Percentiles rank a stretch among this genome's conserved stretches.
These are phyloP conservation scores for Mucor velutinosus DNA, from an alignment of 371 early-diverging fungal genomes.

Conservation along the genomic window DNA sequence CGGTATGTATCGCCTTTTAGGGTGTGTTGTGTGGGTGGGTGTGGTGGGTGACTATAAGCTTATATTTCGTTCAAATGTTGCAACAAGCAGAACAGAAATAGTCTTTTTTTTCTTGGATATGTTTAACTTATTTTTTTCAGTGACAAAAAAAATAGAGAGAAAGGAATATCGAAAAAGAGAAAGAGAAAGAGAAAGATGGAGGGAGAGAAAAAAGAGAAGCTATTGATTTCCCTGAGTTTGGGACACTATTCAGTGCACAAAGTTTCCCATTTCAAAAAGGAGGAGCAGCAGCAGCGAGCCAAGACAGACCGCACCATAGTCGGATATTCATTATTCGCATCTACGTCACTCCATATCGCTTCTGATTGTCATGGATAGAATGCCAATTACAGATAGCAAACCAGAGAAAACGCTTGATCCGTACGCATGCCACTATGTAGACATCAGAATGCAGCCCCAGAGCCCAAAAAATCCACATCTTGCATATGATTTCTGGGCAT, in stretches of 20 bases:
- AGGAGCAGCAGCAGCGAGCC: not conserved
- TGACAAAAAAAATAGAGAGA: not conserved
- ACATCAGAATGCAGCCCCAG: not conserved
- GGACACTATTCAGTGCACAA: not conserved
- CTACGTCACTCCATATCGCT: not conserved
- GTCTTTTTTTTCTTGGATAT: not conserved
- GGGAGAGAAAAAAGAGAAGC: not conserved
- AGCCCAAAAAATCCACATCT: not conserved
- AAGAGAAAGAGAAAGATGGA: not conserved
- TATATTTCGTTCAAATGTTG: not conserved
- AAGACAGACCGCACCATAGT: not conserved
- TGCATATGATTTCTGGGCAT: not conserved
- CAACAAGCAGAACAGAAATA: not conserved
- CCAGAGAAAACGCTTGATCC: not conserved
- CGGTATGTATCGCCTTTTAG: not conserved
- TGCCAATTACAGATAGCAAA: not conserved
- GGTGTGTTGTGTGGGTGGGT: not conserved
- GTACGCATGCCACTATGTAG: not conserved
- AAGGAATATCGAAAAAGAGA: not conserved
- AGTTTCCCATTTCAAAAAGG: not conserved
- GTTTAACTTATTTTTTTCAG: not conserved
- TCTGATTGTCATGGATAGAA: not conserved
- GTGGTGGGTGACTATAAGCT: not conserved
- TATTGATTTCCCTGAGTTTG: constrained; percentile 4
- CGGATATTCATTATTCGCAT: constrained; percentile 1